phyloP scores from a whole-genome alignment of 805 yeast genomes.

The Phaffomyces thermotolerans region DNA sequence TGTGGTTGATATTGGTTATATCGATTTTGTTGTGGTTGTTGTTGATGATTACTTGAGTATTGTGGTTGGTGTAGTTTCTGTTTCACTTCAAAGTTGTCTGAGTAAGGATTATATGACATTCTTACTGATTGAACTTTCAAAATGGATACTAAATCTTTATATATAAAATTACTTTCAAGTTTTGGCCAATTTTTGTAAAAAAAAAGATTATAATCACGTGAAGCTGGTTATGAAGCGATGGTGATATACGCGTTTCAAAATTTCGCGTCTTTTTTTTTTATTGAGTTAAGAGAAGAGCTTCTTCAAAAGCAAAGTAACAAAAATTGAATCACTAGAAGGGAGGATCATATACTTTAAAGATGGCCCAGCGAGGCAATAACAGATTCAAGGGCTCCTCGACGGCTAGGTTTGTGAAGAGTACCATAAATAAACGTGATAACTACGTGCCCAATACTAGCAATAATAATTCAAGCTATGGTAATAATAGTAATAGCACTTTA shows the following conservation, averaged over 20 bases:
- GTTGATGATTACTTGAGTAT: background rate
- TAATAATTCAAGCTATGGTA: slow-evolving; percentile 21
- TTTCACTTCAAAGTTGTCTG: slow-evolving; percentile 17
- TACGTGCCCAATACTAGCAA: slow-evolving; percentile 24
- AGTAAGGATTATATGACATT: slow-evolving; percentile 46
- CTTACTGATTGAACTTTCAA: background rate
- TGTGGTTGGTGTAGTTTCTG: slow-evolving; percentile 19
- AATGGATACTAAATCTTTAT: background rate
- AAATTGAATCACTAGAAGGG: no score
- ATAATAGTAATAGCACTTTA: slow-evolving; percentile 1
- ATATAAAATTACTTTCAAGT: background rate
- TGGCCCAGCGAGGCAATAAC: slow-evolving; percentile 1
- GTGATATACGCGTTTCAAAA: no score
- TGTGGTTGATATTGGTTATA: background rate
- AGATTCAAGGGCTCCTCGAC: slow-evolving; percentile 41
- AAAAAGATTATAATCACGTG: no score
- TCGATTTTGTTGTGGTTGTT: slow-evolving; percentile 16
- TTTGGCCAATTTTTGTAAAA: background rate
- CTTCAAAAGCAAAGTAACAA: no score
- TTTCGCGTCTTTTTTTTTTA: no score
- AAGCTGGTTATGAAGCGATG: no score
- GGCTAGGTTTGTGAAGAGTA: slow-evolving; percentile 45
- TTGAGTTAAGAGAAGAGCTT: no score
- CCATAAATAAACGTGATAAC: slow-evolving; percentile 15
- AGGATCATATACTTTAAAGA: background rate